Evolutionary conservation across 2,329 filamentous ascomycete genomes (phyloP).

Genomic region (Hypoxylon sp.): DNA sequence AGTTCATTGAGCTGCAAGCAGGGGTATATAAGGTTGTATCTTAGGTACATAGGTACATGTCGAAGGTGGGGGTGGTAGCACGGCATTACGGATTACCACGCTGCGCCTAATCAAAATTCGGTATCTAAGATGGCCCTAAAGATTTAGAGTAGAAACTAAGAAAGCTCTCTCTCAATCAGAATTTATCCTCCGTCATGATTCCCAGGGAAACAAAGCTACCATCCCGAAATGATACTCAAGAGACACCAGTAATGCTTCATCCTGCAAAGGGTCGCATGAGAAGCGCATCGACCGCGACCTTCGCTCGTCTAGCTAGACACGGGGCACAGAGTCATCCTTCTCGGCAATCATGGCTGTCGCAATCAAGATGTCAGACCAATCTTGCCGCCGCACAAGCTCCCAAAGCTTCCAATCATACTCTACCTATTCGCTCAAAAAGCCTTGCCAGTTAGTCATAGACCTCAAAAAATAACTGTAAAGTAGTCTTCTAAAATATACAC

Average conservation of each 20-base stretch:
- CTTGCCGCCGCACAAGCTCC: constrained; percentile 35
- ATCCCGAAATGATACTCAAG: constrained; percentile 37
- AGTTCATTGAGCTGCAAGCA: no score
- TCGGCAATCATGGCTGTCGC: constrained; percentile 45
- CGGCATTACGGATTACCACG: no score
- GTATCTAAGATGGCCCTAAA: no score
- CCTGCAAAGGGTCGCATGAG: constrained; percentile 50
- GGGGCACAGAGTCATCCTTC: constrained; percentile 51
- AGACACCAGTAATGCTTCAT: constrained; percentile 51
- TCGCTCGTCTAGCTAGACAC: constrained; percentile 61
- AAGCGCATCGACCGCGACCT: constrained; percentile 55
- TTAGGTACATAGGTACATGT: no score
- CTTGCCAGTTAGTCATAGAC: constrained; percentile 53
- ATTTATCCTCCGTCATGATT: constrained; percentile 30
- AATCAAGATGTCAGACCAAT: constrained; percentile 55
- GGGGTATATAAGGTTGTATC: no score
- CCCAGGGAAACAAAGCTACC: no score
- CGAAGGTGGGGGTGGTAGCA: no score
- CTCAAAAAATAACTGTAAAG: constrained; percentile 5
- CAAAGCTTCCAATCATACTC: constrained; percentile 26
- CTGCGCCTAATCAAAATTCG: no score
- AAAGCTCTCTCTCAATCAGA: no score
- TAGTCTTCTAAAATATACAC: constrained; percentile 28
- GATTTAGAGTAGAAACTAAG: no score
- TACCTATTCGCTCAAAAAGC: constrained; percentile 37